A percentile compares a stretch with the other conserved stretches of the same genome.
Evolutionary conservation across 108 stramenopile species (phyloP).

Genomic region (Bacterosira constricta): DNA sequence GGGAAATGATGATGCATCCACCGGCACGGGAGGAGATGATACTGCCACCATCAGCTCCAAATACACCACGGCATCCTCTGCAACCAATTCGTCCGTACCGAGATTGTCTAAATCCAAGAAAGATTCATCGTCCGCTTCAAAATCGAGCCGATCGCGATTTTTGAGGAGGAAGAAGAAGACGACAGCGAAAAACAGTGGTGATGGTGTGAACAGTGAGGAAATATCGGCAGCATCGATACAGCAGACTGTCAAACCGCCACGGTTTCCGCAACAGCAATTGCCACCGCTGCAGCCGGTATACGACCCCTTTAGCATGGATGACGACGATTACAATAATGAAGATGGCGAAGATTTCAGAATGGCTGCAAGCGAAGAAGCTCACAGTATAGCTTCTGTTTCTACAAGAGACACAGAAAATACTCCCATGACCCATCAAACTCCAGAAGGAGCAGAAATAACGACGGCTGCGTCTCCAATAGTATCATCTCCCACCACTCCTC

Average conservation of each 20-base stretch:
- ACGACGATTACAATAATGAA: conserved; percentile 13
- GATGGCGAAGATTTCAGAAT: not conserved
- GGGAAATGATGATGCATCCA: conserved; percentile 40
- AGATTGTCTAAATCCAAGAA: conserved; percentile 41
- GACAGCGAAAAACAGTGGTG: not conserved
- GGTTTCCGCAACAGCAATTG: conserved; percentile 12
- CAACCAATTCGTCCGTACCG: conserved; percentile 23
- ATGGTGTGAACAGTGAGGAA: too few relatives aligned
- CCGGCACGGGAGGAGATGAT: conserved; percentile 25
- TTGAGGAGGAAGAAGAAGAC: conserved; percentile 27
- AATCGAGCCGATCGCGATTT: conserved; percentile 38
- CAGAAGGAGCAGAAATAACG: not conserved
- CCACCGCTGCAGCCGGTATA: conserved; percentile 22
- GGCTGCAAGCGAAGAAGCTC: conserved; percentile 1
- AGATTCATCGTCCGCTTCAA: conserved; percentile 17
- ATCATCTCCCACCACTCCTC: conserved; percentile 7
- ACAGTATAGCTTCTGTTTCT: not conserved
- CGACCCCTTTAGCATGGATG: conserved; percentile 47
- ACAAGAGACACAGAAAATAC: conserved; percentile 9
- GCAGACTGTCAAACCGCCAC: conserved; percentile 9
- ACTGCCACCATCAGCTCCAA: conserved; percentile 31
- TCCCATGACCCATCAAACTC: not conserved
- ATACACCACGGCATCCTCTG: conserved; percentile 20
- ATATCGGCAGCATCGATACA: not conserved
- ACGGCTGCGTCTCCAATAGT: not conserved